These are phyloP conservation scores for Solanum pennellii DNA, from an alignment of 257 asterid species.

Conservation along the genomic window DNA sequence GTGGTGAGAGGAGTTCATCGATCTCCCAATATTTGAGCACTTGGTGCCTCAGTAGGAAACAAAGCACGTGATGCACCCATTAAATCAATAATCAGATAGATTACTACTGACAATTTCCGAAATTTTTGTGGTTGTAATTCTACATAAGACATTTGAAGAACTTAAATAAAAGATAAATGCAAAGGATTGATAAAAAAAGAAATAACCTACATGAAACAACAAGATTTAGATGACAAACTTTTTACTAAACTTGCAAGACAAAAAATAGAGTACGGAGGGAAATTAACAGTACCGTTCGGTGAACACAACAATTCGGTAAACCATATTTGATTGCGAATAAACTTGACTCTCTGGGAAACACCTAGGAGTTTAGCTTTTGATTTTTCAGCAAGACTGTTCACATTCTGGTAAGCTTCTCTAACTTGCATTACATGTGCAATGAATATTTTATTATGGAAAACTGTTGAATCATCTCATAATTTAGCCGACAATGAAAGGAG, in stretches of 20 bases:
- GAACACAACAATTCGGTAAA: slow-evolving; percentile 13
- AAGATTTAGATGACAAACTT: too few relatives aligned
- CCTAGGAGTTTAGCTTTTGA: slow-evolving; percentile 23
- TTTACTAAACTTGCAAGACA: too few relatives aligned
- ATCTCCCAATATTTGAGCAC: slow-evolving; percentile 20
- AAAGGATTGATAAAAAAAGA: too few relatives aligned
- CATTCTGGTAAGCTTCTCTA: slow-evolving; percentile 30
- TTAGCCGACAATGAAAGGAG: slow-evolving; percentile 13
- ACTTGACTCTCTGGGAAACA: slow-evolving; percentile 18
- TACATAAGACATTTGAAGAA: too few relatives aligned
- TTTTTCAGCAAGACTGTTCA: slow-evolving; percentile 13
- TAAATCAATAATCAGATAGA: too few relatives aligned
- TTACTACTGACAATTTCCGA: too few relatives aligned
- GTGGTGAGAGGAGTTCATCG: too few relatives aligned
- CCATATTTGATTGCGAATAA: slow-evolving; percentile 11
- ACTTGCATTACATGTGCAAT: slow-evolving; percentile 20
- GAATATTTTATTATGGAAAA: slow-evolving; percentile 12
- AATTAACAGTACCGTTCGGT: too few relatives aligned
- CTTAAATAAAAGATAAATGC: too few relatives aligned
- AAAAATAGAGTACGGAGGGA: too few relatives aligned
- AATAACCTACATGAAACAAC: too few relatives aligned
- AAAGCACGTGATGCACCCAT: slow-evolving; percentile 91
- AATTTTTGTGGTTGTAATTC: too few relatives aligned
- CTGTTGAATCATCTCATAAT: slow-evolving; percentile 11
- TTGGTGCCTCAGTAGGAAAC: slow-evolving; percentile 78